Base-by-base conservation (phyloP, 1,139 yeast species). In the Diutina sp. region DNA sequence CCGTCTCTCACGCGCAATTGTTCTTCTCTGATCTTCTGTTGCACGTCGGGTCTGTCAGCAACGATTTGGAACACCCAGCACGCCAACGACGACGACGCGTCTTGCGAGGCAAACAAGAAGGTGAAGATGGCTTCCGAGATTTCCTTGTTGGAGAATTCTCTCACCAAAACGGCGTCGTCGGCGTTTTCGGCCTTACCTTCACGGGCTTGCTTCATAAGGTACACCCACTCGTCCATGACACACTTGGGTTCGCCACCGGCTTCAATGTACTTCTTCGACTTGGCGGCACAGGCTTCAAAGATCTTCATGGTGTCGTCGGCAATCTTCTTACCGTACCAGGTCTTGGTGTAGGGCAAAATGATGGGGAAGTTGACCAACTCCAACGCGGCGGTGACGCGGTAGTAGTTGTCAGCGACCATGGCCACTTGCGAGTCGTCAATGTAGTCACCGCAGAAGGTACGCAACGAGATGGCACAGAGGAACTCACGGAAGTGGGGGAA, bases 361-460 rank as follows among this genome's bases (percentile, higher is more conserved):
- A 93, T 88, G 61, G 99, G 99, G 83, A 93, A 93, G 76, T 93
- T 93, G 62, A 93, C 99, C 65, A 93, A 81, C 73, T 93, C 99
- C 68, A 93, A 79, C 52, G 99, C 99, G 60, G 95, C 96, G 35
- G 99, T 93, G 63, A 93, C 87, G 63, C 82, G 76, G 72, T 83
- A 93, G 72, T 90, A 93, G 71, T 90, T 90, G 69, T 93, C 98
- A 56, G 98, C 95, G 67, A 93, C 83, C 59, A 78, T 76, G 69
- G 87, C 80, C 66, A 93, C 85, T 73, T 91, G 97, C 63, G 85
- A 95, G 61, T 90, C 95, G 58, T 93, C 84, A 66, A 93, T 93
- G 72, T 90, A 91, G 61, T 86, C 88, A 66, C 99, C 99, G 71
- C 98, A 93, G 76, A 93, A 93, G 14, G 98, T 89, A 67, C 90